These are phyloP conservation scores for Cantharellus anzutake DNA, from an alignment of 768 basidiomycete genomes.

Conservation along the genomic window DNA sequence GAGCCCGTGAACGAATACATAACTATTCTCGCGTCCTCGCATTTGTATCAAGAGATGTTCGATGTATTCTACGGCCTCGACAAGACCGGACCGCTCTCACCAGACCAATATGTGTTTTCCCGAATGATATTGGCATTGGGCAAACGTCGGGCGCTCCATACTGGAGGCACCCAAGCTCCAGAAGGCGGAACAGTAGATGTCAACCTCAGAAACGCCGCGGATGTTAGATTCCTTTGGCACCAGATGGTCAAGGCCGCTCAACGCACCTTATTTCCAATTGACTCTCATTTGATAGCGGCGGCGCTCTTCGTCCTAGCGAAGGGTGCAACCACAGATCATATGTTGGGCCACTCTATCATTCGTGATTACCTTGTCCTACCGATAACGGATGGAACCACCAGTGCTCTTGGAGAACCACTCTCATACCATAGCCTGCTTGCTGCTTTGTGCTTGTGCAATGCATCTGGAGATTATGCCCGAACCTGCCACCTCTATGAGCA, in stretches of 20 bases:
- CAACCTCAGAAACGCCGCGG: constrained; percentile 25
- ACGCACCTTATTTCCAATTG: constrained; percentile 28
- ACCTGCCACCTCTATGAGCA: constrained; percentile 40
- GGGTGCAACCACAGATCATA: constrained; percentile 38
- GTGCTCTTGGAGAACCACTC: constrained; percentile 25
- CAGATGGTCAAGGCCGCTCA: constrained; percentile 37
- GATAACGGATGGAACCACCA: constrained; percentile 24
- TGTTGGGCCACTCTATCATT: constrained; percentile 46
- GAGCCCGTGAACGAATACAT: constrained; percentile 42
- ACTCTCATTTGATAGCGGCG: constrained; percentile 32
- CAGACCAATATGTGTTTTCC: constrained; percentile 42
- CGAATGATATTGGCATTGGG: constrained; percentile 39
- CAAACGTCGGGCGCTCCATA: constrained; percentile 13
- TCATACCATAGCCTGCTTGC: constrained; percentile 30
- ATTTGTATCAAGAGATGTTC: constrained; percentile 45
- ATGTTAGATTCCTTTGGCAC: constrained; percentile 54
- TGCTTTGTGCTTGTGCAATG: constrained; percentile 37
- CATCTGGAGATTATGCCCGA: constrained; percentile 26
- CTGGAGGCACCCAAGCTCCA: not conserved
- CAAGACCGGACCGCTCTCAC: constrained; percentile 38
- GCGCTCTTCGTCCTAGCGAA: constrained; percentile 35
- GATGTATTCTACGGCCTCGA: constrained; percentile 57
- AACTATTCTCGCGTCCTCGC: constrained; percentile 40
- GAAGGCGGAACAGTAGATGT: constrained; percentile 1
- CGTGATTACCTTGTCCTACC: constrained; percentile 43